Evolutionary conservation across 2,329 filamentous ascomycete species (phyloP).

Genomic region (Lecanoromycetidae sp.): DNA sequence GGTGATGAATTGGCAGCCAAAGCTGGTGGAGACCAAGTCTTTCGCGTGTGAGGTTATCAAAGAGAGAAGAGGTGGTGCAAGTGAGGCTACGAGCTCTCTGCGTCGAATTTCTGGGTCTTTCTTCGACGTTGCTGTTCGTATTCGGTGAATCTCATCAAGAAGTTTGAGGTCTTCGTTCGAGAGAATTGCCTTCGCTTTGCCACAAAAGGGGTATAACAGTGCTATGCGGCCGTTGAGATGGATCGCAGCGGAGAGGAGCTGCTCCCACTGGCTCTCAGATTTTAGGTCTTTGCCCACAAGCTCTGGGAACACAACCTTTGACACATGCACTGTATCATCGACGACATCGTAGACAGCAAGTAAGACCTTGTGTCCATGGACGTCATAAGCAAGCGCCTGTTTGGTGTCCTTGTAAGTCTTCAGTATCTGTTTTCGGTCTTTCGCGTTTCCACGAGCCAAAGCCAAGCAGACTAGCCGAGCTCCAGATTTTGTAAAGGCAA

Average conservation of each 20-base stretch:
- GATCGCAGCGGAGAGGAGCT: conserved; percentile 32
- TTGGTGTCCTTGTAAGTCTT: conserved; percentile 84
- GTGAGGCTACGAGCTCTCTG: conserved; percentile 59
- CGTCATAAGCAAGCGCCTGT: conserved; percentile 70
- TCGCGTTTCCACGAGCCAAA: conserved; percentile 73
- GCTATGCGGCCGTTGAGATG: conserved; percentile 45
- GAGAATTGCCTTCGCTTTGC: conserved; percentile 50
- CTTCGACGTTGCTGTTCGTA: conserved; percentile 77
- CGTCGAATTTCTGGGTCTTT: conserved; percentile 71
- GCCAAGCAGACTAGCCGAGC: conserved; percentile 69
- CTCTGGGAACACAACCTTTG: conserved; percentile 78
- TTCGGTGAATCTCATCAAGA: conserved; percentile 63
- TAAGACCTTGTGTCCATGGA: conserved; percentile 66
- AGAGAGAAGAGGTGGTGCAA: conserved; percentile 64
- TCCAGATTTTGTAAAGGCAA: conserved; percentile 88
- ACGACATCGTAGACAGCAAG: conserved; percentile 80
- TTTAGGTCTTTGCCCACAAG: conserved; percentile 49
- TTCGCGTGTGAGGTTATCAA: conserved; percentile 57
- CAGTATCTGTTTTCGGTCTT: conserved; percentile 82
- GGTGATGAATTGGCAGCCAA: conserved; percentile 75
- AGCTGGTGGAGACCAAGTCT: conserved; percentile 60
- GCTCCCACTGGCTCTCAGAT: conserved; percentile 30
- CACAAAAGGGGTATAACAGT: conserved; percentile 63
- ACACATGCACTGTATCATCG: conserved; percentile 81
- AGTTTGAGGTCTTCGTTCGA: conserved; percentile 54